Conservation (phyloP, 1,139 yeast species). For the Lodderomyces beijingensis region DNA sequence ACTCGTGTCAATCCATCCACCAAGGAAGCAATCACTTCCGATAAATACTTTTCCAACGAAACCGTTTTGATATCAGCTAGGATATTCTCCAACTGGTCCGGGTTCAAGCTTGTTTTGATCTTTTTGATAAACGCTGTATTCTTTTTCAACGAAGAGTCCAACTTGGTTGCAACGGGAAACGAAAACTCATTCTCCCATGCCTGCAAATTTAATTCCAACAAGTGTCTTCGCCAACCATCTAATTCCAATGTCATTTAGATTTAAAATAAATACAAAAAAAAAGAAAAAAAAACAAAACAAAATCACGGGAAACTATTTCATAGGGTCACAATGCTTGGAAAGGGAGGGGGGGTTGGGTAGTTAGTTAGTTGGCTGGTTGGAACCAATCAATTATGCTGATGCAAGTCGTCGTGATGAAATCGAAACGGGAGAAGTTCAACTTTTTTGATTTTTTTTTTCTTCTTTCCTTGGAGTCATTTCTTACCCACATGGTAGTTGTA, state of each 20-base stretch:
- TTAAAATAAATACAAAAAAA: too few relatives aligned
- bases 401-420: too few relatives aligned
- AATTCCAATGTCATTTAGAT: conserved; percentile 12
- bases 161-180: conserved; percentile 25
- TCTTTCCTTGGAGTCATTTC: too few relatives aligned
- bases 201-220: conserved; percentile 37
- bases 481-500: too few relatives aligned
- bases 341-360: too few relatives aligned
- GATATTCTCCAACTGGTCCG: conserved; percentile 34
- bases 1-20: conserved; percentile 60
- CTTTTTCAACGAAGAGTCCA: conserved; percentile 79
- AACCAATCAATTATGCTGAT: too few relatives aligned
- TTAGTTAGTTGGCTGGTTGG: too few relatives aligned
- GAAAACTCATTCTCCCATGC: conserved; percentile 53
- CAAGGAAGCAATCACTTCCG: conserved; percentile 63
- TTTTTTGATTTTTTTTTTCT: too few relatives aligned
- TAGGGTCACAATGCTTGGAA: too few relatives aligned
- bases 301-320: too few relatives aligned
- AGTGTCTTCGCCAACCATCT: conserved; percentile 18
- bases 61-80: conserved; percentile 59
- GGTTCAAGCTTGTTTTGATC: conserved; percentile 51
- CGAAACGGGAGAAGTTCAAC: too few relatives aligned
- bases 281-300: too few relatives aligned
- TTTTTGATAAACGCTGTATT: conserved; percentile 80
- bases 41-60: conserved; percentile 70